Percentiles rank a stretch among this genome's conserved stretches.
Conservation (phyloP, 768 basidiomycete species). For the Kwoniella dejecticola region DNA sequence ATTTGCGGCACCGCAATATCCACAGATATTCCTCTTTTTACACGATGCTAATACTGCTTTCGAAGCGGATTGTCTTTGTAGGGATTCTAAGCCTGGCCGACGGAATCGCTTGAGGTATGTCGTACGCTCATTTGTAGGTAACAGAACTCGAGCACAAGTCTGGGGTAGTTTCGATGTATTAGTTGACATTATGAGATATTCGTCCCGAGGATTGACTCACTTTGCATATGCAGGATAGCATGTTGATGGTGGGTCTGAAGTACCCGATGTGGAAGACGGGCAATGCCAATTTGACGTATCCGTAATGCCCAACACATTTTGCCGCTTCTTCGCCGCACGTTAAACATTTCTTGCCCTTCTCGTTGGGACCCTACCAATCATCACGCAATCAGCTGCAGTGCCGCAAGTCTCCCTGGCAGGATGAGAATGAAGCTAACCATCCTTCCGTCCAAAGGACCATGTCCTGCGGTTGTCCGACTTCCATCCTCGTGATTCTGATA, state of each 20-base stretch:
- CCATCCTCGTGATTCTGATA: constrained; percentile 65
- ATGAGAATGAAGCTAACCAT: constrained; percentile 63
- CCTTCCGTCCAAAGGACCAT: constrained; percentile 90
- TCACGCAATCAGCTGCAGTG: no score
- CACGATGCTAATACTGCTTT: constrained; percentile 84
- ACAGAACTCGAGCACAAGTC: constrained; percentile 87
- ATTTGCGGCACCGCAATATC: constrained; percentile 89
- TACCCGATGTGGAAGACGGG: constrained; percentile 99
- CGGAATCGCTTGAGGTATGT: constrained; percentile 86
- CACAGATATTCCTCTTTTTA: constrained; percentile 88
- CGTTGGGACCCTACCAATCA: constrained; percentile 83
- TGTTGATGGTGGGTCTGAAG: constrained; percentile 90
- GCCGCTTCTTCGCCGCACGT: constrained; percentile 90
- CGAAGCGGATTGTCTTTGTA: constrained; percentile 76
- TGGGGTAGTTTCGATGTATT: constrained; percentile 25
- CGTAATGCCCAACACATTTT: constrained; percentile 97
- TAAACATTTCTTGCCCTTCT: constrained; percentile 88
- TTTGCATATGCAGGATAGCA: constrained; percentile 97
- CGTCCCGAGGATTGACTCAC: constrained; percentile 57
- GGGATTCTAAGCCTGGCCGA: constrained; percentile 83
- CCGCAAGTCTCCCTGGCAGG: no score
- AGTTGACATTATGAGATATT: background rate
- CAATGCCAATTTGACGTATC: constrained; percentile 93
- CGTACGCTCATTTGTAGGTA: constrained; percentile 84
- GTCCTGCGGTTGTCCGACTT: constrained; percentile 75